These are phyloP conservation scores for Trifolium subterraneum DNA, from an alignment of 306 rosid species.

Conservation along the genomic window DNA sequence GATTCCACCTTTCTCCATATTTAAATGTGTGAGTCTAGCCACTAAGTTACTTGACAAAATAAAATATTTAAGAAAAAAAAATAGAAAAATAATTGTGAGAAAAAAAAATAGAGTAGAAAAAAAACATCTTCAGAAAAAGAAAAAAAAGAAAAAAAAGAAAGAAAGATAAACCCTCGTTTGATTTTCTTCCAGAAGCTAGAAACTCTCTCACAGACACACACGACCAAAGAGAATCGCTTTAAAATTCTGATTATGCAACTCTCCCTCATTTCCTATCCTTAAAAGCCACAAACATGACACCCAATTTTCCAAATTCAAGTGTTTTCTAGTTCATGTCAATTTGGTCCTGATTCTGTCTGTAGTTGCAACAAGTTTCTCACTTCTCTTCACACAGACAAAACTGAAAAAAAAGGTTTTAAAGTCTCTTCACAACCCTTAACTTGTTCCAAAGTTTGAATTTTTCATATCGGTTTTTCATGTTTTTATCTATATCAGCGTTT, in stretches of 20 bases:
- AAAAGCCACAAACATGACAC: neutral
- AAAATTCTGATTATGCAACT: too few species aligned
- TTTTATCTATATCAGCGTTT: neutral
- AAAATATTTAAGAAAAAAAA: too few species aligned
- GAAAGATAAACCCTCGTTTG: too few species aligned
- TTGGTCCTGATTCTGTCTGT: neutral
- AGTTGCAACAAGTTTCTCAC: neutral
- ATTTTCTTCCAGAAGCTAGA: too few species aligned
- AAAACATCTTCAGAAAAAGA: too few species aligned
- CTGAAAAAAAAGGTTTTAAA: conserved; percentile 4
- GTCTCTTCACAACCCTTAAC: conserved; percentile 6
- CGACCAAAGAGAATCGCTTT: neutral
- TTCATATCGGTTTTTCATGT: neutral
- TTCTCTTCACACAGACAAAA: too few species aligned
- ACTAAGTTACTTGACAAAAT: too few species aligned
- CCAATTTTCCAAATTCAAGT: conserved; percentile 25
- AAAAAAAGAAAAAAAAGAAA: too few species aligned
- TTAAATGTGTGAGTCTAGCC: too few species aligned
- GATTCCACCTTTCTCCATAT: too few species aligned
- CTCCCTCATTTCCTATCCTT: neutral
- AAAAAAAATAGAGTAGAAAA: too few species aligned
- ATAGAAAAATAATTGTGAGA: too few species aligned
- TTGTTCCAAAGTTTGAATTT: conserved; percentile 18
- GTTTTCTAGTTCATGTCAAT: neutral
- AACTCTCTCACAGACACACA: neutral